Evolutionary conservation across 495 filamentous ascomycete species (phyloP), one percentile per base, ranked within the genome.

Genomic region (Margaritispora aquatica): DNA sequence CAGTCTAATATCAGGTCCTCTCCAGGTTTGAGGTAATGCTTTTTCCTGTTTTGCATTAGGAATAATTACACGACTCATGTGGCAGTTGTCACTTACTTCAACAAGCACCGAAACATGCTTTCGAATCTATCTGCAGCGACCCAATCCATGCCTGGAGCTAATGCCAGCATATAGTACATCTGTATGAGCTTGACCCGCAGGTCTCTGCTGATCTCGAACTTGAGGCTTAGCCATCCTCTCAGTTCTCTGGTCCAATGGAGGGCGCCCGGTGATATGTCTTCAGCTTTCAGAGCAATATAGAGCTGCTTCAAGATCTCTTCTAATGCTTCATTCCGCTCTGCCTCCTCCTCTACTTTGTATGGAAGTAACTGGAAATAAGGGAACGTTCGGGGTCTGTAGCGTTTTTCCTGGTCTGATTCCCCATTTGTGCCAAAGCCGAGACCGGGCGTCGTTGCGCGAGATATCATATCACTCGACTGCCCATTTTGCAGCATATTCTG

Each of bases 161-260:
- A 80, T 4, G 90, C 80, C 29, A 99, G 85, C 75, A 96, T 91
- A 75, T 95, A 99, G 72, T 96, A 99, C 20, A 99, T 77, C 68
- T 83, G 89, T 19, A 92, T 88, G 22, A 99, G 85, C 70, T 84
- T 89, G 57, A 91, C 83, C 51, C 94, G 80, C 47, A 93, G 85
- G 60, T 84, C 84, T 55, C 86, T 81, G 47, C 92, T 89, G 58
- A 94, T 88, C 73, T 97, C 95, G 69, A 97, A 99, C 75, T 99
- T 99, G 68, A 97, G 81, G 9, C 86, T 86, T 23, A 99, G 78
- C 95, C 94, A 99, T 74, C 88, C 91, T 68, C 90, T 82, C 21
- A 99, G 84, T 78, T 97, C 93, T 64, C 94, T 84, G 55, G 94
- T 97, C 95, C 95, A 99, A 73, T 97, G 92, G 21, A 96, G 79